A percentile compares a stretch with the other conserved stretches of the same genome.
These are phyloP conservation scores for Xerocomus minutiporus DNA, from an alignment of 1,284 basidiomycete species.

Conservation along the genomic window DNA sequence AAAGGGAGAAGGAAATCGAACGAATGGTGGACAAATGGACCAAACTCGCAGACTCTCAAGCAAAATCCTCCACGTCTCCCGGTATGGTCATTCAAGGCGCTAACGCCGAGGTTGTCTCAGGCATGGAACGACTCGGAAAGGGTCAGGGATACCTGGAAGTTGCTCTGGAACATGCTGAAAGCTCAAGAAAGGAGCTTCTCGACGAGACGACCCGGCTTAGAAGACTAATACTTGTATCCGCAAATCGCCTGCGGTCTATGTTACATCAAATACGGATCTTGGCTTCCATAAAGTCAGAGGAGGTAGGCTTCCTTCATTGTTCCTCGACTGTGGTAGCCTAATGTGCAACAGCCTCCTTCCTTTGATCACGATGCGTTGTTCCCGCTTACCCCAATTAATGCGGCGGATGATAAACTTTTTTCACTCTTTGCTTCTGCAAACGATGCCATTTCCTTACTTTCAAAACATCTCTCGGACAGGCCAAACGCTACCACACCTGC, in stretches of 20 bases:
- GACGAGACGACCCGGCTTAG: constrained; percentile 72
- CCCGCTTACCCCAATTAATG: constrained; percentile 49
- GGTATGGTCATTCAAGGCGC: constrained; percentile 49
- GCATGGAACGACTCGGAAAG: constrained; percentile 44
- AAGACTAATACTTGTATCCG: constrained; percentile 61
- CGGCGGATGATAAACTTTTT: constrained; percentile 51
- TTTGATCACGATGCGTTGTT: constrained; percentile 48
- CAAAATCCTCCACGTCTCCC: constrained; percentile 45
- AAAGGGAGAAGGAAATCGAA: constrained; percentile 77
- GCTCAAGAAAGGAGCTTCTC: constrained; percentile 57
- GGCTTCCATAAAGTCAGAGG: constrained; percentile 38
- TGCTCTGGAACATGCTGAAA: constrained; percentile 71
- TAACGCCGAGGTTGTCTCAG: constrained; percentile 50
- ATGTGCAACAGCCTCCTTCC: constrained; percentile 23
- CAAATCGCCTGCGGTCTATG: constrained; percentile 65
- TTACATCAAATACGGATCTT: constrained; percentile 40
- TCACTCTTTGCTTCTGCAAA: constrained; percentile 46
- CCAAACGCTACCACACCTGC: constrained; percentile 12
- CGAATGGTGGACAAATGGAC: constrained; percentile 73
- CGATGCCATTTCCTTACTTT: constrained; percentile 31
- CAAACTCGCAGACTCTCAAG: constrained; percentile 65
- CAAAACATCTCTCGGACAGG: constrained; percentile 17
- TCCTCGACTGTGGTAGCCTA: constrained; percentile 3
- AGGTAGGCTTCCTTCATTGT: constrained; percentile 35
- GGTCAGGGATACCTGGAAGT: constrained; percentile 61